Percentiles rank a stretch among this genome's conserved stretches.
phyloP scores from a whole-genome alignment of 352 stramenopile genomes.

The Thraustochytrium sp. region DNA sequence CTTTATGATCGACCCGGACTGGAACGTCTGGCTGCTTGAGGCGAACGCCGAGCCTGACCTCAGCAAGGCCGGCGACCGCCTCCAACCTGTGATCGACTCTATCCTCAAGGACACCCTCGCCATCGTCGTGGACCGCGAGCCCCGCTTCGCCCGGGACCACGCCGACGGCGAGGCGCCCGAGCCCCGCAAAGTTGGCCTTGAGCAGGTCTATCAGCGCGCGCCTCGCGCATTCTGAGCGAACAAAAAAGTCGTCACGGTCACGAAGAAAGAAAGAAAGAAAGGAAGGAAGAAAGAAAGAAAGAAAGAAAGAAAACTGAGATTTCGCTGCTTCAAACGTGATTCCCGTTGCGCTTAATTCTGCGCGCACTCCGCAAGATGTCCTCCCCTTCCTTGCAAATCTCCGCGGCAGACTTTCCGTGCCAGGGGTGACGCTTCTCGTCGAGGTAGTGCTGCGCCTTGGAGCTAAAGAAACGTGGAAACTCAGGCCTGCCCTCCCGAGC shows the following conservation, averaged over 20 bases:
- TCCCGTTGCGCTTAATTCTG: too few species aligned
- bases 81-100: slow-evolving; percentile 33
- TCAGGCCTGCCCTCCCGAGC: too few species aligned
- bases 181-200: neutral
- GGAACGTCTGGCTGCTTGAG: slow-evolving; percentile 36
- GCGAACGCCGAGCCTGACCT: slow-evolving; percentile 45
- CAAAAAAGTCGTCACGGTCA: neutral
- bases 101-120: slow-evolving; percentile 17
- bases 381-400: too few species aligned
- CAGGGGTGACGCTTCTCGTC: too few species aligned
- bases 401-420: too few species aligned
- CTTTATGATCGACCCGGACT: slow-evolving; percentile 43
- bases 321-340: too few species aligned
- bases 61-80: slow-evolving; percentile 39
- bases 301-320: too few species aligned
- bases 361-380: too few species aligned
- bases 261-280: too few species aligned
- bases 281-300: too few species aligned
- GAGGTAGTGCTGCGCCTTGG: too few species aligned
- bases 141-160: neutral
- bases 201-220: neutral
- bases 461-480: too few species aligned
- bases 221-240: neutral
- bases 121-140: neutral
- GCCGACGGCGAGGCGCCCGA: neutral